A percentile compares a stretch with the other conserved stretches of the same genome.
Conservation (phyloP, 2,329 filamentous ascomycete species). For the Fusarium gaditjirri region DNA sequence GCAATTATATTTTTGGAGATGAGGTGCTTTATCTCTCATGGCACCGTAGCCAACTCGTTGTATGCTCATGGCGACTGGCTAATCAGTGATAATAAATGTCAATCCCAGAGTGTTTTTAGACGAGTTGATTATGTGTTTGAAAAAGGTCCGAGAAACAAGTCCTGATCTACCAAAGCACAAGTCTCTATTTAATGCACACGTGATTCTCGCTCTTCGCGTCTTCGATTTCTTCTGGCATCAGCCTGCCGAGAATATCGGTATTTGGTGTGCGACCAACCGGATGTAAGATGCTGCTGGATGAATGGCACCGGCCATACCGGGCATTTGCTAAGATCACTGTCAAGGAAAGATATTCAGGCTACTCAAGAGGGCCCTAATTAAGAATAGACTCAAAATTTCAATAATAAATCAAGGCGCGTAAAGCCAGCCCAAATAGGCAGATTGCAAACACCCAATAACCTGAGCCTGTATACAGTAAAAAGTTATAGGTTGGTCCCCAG, state of each 20-base stretch:
- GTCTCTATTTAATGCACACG: neutral
- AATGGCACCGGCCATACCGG: no score
- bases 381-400: no score
- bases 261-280: neutral
- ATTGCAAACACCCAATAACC: no score
- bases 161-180: neutral
- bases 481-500: no score
- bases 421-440: no score
- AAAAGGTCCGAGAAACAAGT: neutral
- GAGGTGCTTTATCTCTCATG: neutral
- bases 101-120: neutral
- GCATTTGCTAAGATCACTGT: neutral
- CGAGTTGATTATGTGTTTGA: neutral
- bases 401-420: no score
- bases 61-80: neutral
- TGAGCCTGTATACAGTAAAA: no score
- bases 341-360: no score
- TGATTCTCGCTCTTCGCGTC: neutral
- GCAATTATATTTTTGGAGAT: rapidly evolving
- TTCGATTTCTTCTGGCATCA: neutral
- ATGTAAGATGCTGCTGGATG: neutral
- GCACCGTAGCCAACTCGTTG: neutral
- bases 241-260: neutral
- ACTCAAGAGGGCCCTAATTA: no score
- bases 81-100: neutral